Evolutionary conservation across 805 yeast genomes (phyloP).

Genomic region (Sugiyamaella americana): DNA sequence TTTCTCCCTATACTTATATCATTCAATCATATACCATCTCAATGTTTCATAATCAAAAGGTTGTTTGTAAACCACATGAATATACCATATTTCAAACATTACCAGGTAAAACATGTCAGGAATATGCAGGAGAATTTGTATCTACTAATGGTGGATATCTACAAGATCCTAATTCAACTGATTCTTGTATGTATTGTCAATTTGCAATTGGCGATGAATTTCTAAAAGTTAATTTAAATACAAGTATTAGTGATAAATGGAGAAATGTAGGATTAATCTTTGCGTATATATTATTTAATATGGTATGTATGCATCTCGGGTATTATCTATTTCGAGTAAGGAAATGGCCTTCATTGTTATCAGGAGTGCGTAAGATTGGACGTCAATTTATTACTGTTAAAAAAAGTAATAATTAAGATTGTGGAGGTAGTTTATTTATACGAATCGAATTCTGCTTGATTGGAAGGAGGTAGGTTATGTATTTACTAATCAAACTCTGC

Average conservation of each 20-base stretch:
- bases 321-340: background rate
- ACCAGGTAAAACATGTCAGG: conserved; percentile 50
- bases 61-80: conserved; percentile 44
- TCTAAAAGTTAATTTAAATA: conserved; percentile 29
- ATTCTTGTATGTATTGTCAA: conserved; percentile 53
- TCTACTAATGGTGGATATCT: conserved; percentile 44
- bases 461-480: no score
- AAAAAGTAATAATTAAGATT: no score
- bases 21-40: conserved; percentile 43
- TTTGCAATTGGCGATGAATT: conserved; percentile 50
- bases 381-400: background rate
- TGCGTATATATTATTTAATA: conserved; percentile 41
- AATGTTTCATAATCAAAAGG: conserved; percentile 41
- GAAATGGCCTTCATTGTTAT: background rate
- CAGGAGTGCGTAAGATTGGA: background rate
- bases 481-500: no score
- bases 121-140: conserved; percentile 41
- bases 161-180: conserved; percentile 39
- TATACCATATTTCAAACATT: conserved; percentile 45
- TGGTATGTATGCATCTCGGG: conserved; percentile 25
- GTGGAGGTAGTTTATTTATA: no score
- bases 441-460: no score
- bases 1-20: conserved; percentile 61
- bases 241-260: conserved; percentile 36
- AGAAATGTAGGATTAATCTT: conserved; percentile 50